phyloP scores from a whole-genome alignment of 2,329 filamentous ascomycete genomes.

The Trichophyton simii region DNA sequence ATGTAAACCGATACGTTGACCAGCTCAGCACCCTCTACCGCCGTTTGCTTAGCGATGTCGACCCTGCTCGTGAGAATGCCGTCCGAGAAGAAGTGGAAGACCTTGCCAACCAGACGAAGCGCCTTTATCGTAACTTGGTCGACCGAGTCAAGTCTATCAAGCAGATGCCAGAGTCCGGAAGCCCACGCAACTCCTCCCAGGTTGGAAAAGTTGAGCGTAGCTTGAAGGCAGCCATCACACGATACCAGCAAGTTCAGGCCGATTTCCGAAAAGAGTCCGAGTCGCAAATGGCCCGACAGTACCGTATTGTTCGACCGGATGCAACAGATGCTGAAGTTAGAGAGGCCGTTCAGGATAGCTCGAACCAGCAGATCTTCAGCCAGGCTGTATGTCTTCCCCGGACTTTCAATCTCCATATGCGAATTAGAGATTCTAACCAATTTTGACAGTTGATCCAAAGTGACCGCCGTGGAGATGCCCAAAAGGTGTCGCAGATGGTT shows the following conservation, averaged over 20 bases:
- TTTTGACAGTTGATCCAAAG: constrained; percentile 55
- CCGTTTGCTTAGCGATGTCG: constrained; percentile 60
- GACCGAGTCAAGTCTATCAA: constrained; percentile 73
- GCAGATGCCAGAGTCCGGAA: constrained; percentile 61
- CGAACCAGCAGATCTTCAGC: constrained; percentile 65
- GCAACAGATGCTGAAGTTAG: constrained; percentile 66
- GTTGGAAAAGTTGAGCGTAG: constrained; percentile 68
- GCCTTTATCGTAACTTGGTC: constrained; percentile 64
- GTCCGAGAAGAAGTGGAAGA: constrained; percentile 58
- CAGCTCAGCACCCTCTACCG: constrained; percentile 60
- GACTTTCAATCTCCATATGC: neutral
- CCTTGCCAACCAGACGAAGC: constrained; percentile 69
- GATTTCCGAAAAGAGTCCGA: constrained; percentile 68
- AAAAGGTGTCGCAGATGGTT: constrained; percentile 65
- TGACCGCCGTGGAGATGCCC: constrained; percentile 68
- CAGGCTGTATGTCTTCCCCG: constrained; percentile 46
- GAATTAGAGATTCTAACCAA: neutral
- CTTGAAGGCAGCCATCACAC: constrained; percentile 66
- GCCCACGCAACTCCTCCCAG: constrained; percentile 62
- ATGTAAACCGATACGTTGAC: constrained; percentile 59
- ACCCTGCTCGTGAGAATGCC: constrained; percentile 54
- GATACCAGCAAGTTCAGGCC: constrained; percentile 69
- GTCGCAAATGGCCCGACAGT: constrained; percentile 78
- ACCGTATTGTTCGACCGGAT: constrained; percentile 75
- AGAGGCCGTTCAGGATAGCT: constrained; percentile 60